Percentiles rank a stretch among this genome's conserved stretches.
Conservation (phyloP, 2,329 filamentous ascomycete genomes). For the Tolypocladium tropicale region DNA sequence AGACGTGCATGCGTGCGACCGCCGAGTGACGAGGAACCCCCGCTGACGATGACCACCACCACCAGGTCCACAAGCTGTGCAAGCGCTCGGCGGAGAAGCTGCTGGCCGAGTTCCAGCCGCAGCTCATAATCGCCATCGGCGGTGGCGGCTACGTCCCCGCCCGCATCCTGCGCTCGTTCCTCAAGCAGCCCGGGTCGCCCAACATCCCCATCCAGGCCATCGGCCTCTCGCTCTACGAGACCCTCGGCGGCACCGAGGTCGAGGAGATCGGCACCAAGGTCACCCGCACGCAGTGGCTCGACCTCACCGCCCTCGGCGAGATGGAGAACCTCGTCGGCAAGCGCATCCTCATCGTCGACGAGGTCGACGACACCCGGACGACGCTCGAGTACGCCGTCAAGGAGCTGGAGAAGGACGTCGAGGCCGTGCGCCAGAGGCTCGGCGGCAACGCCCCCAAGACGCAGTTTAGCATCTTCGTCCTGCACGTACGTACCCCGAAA, state of each 20-base stretch:
- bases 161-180: slow-evolving; percentile 92
- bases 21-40: not conserved
- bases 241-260: slow-evolving; percentile 47
- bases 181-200: slow-evolving; percentile 74
- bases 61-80: slow-evolving; percentile 92
- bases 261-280: slow-evolving; percentile 88
- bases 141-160: slow-evolving; percentile 96
- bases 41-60: slow-evolving; percentile 8
- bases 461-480: slow-evolving; percentile 86
- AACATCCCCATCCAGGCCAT: slow-evolving; percentile 99
- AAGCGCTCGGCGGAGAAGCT: slow-evolving; percentile 74
- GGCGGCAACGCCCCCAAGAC: slow-evolving; percentile 60
- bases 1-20: not conserved
- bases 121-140: slow-evolving; percentile 97
- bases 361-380: slow-evolving; percentile 91
- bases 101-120: slow-evolving; percentile 76
- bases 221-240: slow-evolving; percentile 92
- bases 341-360: slow-evolving; percentile 85
- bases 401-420: slow-evolving; percentile 91
- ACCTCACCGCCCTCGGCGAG: slow-evolving; percentile 69
- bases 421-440: slow-evolving; percentile 63
- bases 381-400: slow-evolving; percentile 89
- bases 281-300: slow-evolving; percentile 96
- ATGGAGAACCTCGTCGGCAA: slow-evolving; percentile 87
- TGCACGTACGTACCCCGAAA: slow-evolving; percentile 56